A percentile compares a stretch with the other conserved stretches of the same genome.
Evolutionary conservation across 805 yeast genomes (phyloP).

Genomic region (Schwanniomyces yamadae): DNA sequence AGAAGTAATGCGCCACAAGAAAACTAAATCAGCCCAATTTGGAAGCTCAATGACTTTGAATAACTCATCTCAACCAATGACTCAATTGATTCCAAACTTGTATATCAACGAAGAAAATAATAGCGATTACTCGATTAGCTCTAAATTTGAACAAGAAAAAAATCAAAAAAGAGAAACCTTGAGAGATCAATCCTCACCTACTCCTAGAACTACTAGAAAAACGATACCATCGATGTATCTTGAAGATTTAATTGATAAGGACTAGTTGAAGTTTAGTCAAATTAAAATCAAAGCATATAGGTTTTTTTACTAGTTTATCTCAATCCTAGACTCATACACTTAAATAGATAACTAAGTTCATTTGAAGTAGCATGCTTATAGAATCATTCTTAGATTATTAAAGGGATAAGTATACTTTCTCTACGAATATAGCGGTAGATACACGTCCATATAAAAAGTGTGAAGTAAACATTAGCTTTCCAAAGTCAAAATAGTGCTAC

Average conservation of each 20-base stretch:
- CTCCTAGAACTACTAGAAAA: conserved; percentile 25
- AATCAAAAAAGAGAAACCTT: neutral
- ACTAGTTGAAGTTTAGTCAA: no score
- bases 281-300: no score
- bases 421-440: no score
- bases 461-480: no score
- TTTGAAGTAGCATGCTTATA: no score
- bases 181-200: neutral
- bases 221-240: conserved; percentile 50
- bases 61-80: conserved; percentile 24
- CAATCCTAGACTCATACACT: no score
- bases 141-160: conserved; percentile 6
- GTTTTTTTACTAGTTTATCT: no score
- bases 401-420: no score
- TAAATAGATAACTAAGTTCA: no score
- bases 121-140: conserved; percentile 27
- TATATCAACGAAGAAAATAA: conserved; percentile 39
- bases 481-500: no score
- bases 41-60: conserved; percentile 20
- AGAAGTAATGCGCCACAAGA: conserved; percentile 58
- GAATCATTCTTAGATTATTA: no score
- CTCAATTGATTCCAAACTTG: conserved; percentile 34
- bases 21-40: conserved; percentile 24
- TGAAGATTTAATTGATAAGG: conserved; percentile 49
- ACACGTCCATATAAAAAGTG: no score